Base-by-base conservation (phyloP, 768 basidiomycete species). In the Boletus rubropictus region DNA sequence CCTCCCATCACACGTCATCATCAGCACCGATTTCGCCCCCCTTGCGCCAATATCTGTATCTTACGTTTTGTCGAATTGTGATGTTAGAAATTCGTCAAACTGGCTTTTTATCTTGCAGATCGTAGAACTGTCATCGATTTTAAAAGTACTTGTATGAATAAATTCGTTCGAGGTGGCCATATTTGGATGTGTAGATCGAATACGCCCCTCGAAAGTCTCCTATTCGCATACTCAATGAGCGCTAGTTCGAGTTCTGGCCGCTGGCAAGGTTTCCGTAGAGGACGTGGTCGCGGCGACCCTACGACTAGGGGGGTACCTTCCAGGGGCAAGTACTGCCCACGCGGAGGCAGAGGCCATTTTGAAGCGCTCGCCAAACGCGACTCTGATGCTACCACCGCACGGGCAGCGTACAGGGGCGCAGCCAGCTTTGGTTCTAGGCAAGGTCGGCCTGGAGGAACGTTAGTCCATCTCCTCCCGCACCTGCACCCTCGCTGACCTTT, bases 381-480 rank as follows among this genome's bases (percentile, higher is more conserved):
- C 32, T 49, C 38, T 25, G 20, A 3, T 21, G 34, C 12, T 1
- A 11, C 12, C 2, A 7, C 21, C 14, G 12, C n/a, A 6, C 51
- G 51, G 39, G 61, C 66, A 10, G 46, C 57, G 17, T 58, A 63
- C 35, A 43, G 65, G 17, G 62, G 66, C 24, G 49, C 25, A 7
- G n/a, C 56, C 18, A 34, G 28, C 36, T 43, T 51, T 31, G 42
- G 24, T 5, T 7, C 48, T n/a, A 38, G 42, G 7, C 51, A 31
- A 38, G 55, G 56, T 7, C 53, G 50, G 17, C 55, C 42, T 24
- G 50, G 54, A 1, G 54, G 59, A 44, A 55, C 57, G 51, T 56
- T 39, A 44, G 66, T 35, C 40, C 39, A 22, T 39, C 52, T 29
- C 4, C 12, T 6, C 5, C 18, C 41, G 8, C 40, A 22, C 8